A percentile compares a stretch with the other conserved stretches of the same genome.
phyloP scores from a whole-genome alignment of 257 asterid species.

The Craterostigma plantagineum region DNA sequence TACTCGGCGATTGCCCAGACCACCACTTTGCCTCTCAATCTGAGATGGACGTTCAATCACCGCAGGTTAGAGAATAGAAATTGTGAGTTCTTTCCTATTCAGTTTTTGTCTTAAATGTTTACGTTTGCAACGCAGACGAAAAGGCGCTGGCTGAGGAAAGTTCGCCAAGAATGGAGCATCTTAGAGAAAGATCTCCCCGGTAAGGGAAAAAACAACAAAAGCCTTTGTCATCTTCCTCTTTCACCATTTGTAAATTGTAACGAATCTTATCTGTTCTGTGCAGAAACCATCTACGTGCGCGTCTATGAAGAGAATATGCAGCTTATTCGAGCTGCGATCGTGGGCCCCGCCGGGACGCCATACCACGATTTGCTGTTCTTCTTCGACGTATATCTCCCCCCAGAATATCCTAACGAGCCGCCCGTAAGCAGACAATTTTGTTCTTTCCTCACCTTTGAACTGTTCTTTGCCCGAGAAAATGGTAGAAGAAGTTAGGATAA shows the following conservation, averaged over 20 bases:
- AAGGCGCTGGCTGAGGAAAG: constrained; percentile 65
- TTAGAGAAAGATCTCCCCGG: constrained; percentile 81
- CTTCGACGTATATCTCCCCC: constrained; percentile 73
- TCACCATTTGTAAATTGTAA: background rate
- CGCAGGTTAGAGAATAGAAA: constrained; percentile 28
- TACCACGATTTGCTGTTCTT: constrained; percentile 80
- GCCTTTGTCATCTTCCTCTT: background rate
- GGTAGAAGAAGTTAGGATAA: constrained; percentile 13
- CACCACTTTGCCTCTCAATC: constrained; percentile 55
- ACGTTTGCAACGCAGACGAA: constrained; percentile 36
- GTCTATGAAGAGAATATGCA: constrained; percentile 69
- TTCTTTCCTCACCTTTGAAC: background rate
- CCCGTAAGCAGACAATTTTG: constrained; percentile 46
- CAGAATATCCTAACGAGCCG: constrained; percentile 73
- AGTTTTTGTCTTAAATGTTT: constrained; percentile 5
- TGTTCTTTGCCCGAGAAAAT: no score
- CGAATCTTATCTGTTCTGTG: background rate
- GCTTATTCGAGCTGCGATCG: constrained; percentile 64
- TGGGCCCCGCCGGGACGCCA: constrained; percentile 85
- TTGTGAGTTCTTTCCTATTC: no score
- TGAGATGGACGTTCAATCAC: constrained; percentile 27
- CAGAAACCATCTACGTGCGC: constrained; percentile 70
- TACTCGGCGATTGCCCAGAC: constrained; percentile 60
- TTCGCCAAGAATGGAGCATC: constrained; percentile 85
- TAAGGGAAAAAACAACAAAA: constrained; percentile 16